phyloP scores from a whole-genome alignment of 306 rosid species.

The Sicyos baderoa region DNA sequence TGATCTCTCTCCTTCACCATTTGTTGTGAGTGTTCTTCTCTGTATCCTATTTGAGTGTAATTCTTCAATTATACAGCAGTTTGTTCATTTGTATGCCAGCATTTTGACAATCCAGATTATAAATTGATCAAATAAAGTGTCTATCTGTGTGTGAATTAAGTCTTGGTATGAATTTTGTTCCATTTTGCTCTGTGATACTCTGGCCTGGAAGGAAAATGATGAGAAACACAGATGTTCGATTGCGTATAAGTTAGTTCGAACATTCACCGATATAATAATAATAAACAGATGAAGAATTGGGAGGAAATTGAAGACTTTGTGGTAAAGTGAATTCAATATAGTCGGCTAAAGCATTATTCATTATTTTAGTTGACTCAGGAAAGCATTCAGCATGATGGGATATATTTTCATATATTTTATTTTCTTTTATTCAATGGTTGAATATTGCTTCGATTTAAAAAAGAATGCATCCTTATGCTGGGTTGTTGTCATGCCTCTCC shows the following conservation, averaged over 20 bases:
- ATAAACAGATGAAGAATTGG: too few species aligned
- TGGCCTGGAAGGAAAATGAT: neutral
- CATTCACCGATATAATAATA: too few species aligned
- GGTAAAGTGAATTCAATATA: conserved; percentile 2
- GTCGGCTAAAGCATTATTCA: conserved; percentile 7
- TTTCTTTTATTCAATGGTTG: too few species aligned
- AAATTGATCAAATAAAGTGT: conserved; percentile 6
- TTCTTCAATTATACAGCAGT: conserved; percentile 17
- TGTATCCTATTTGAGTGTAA: conserved; percentile 19
- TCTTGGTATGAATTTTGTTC: neutral
- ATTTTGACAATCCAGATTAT: neutral
- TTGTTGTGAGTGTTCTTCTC: conserved; percentile 16
- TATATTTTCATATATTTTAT: too few species aligned
- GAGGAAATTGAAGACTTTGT: neutral
- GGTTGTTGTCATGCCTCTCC: too few species aligned
- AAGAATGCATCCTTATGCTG: too few species aligned
- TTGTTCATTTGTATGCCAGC: conserved; percentile 22
- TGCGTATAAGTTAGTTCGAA: too few species aligned
- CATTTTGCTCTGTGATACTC: neutral
- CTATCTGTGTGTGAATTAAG: neutral
- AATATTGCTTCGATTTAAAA: too few species aligned
- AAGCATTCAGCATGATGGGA: too few species aligned
- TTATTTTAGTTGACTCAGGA: conserved; percentile 4
- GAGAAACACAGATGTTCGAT: neutral
- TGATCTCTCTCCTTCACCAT: conserved; percentile 24